Percentiles rank a stretch among this genome's conserved stretches.
Evolutionary conservation across 352 stramenopile species (phyloP).

Genomic region (Globisporangium paroecandrum): DNA sequence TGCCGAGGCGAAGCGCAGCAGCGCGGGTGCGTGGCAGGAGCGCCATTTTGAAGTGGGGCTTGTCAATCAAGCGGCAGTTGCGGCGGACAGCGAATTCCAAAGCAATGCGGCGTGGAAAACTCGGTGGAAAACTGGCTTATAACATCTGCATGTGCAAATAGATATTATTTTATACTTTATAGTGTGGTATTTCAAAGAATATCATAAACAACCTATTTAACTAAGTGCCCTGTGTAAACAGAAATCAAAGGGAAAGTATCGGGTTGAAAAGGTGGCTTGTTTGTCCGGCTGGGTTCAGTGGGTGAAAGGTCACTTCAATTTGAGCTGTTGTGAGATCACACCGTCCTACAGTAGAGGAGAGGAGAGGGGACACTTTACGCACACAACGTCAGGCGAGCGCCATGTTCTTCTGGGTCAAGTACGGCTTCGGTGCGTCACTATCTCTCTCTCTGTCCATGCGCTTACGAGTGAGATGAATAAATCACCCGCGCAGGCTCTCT

Average conservation of each 20-base stretch:
- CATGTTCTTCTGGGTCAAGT: conserved; percentile 82
- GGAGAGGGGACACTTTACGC: background rate
- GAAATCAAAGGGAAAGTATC: background rate
- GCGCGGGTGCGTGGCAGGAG: background rate
- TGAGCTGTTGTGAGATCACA: background rate
- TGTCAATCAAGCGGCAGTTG: background rate
- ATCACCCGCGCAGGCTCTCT: background rate
- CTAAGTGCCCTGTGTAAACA: background rate
- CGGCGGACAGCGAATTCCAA: background rate
- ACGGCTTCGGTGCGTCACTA: conserved; percentile 62
- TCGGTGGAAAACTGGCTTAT: background rate
- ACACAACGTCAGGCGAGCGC: no score
- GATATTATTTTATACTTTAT: background rate
- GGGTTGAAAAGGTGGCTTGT: background rate
- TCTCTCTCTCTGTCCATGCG: background rate
- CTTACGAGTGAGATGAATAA: background rate
- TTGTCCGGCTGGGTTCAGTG: background rate
- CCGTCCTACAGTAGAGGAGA: background rate
- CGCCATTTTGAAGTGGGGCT: conserved; percentile 1
- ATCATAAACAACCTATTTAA: background rate
- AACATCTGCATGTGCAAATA: background rate
- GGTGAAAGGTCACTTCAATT: conserved; percentile 10
- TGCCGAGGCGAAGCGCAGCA: background rate
- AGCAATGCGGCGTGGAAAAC: background rate
- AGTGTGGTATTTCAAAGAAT: background rate